Evolutionary conservation across 2,329 filamentous ascomycete genomes (phyloP), one percentile per base, ranked within the genome.

Genomic region (Aspergillus awamori): DNA sequence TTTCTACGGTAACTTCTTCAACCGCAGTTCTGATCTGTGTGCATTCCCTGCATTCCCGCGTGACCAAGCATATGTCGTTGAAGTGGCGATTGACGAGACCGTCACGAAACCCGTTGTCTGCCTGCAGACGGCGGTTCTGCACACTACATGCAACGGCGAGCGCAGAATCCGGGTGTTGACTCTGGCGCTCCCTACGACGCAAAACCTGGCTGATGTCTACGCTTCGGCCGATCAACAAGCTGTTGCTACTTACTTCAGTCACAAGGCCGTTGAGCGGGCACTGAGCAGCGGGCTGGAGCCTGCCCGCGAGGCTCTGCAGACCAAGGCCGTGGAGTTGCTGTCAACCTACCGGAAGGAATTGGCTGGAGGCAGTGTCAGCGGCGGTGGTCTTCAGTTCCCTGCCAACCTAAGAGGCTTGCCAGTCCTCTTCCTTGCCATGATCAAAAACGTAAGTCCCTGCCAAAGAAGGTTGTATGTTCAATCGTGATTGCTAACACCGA

Each of bases 1-100:
- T 2, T 99, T 99, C 80, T 99, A 98, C 77, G 95, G 95, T 68
- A 99, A 99, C 81, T 99, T 99, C 80, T 99, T 99, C 84, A 99
- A 98, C 82, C 87, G 95, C 69, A 97, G 92, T 75, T 97, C 93
- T 15, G 95, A 99, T 80, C 87, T 99, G 33, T 98, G 95, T 76
- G 95, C 95, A 11, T 99, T 99, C 84, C 95, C 95, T 1, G 93
- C 95, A 0, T 98, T 99, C 83, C 95, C 95, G 33, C 89, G 95
- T 74, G 95, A 99, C 72, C 95, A 99, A 77, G 93, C 91, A 65
- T 98, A 98, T 74, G 95, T 98, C 47, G 94, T 99, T 20, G 95
- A 99, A 78, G 96, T 99, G 58, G 93, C 95, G 13, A 98, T 99
- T 67, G 95, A 99, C 70, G 95, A 99, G 81, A 95, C 87, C 38